A percentile compares a stretch with the other conserved stretches of the same genome.
Conservation (phyloP, 129 eudicot genomes). For the Flaveria linearis region DNA sequence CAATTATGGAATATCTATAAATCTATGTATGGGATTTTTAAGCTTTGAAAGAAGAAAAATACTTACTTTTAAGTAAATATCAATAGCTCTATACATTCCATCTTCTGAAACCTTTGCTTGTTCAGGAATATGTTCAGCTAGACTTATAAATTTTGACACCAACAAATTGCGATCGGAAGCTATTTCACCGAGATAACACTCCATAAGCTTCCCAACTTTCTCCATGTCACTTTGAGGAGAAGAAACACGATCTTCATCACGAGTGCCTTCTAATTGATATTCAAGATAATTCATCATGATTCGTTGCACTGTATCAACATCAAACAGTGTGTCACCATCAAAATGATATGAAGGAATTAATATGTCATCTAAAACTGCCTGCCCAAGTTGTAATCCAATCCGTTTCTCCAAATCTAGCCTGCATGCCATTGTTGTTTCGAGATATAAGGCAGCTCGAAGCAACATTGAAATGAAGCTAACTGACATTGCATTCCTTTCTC, state of each 20-base stretch:
- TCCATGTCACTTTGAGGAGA: constrained; percentile 54
- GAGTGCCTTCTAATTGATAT: constrained; percentile 43
- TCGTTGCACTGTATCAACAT: constrained; percentile 74
- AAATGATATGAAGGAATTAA: constrained; percentile 73
- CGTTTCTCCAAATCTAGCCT: constrained; percentile 88
- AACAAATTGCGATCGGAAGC: constrained; percentile 74
- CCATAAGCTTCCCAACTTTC: constrained; percentile 82
- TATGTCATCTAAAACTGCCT: constrained; percentile 80
- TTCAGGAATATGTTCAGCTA: constrained; percentile 76
- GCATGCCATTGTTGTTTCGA: constrained; percentile 87
- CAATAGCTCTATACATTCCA: constrained; percentile 95
- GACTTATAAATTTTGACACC: constrained; percentile 56
- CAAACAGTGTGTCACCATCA: constrained; percentile 74
- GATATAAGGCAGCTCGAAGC: constrained; percentile 73
- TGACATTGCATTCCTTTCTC: constrained; percentile 73
- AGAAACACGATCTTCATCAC: constrained; percentile 39
- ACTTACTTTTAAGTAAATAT: constrained; percentile 78
- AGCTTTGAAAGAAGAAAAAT: constrained; percentile 8
- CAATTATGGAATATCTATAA: no score
- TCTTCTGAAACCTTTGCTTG: constrained; percentile 78
- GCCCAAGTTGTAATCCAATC: constrained; percentile 73
- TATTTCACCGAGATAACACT: constrained; percentile 76
- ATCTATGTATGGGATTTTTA: neutral
- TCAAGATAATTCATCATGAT: constrained; percentile 68
- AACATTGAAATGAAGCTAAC: constrained; percentile 92